Percentiles rank a stretch among this genome's conserved stretches.
Evolutionary conservation across 2,329 filamentous ascomycete genomes (phyloP).

Genomic region (Fusarium gaditjirri): DNA sequence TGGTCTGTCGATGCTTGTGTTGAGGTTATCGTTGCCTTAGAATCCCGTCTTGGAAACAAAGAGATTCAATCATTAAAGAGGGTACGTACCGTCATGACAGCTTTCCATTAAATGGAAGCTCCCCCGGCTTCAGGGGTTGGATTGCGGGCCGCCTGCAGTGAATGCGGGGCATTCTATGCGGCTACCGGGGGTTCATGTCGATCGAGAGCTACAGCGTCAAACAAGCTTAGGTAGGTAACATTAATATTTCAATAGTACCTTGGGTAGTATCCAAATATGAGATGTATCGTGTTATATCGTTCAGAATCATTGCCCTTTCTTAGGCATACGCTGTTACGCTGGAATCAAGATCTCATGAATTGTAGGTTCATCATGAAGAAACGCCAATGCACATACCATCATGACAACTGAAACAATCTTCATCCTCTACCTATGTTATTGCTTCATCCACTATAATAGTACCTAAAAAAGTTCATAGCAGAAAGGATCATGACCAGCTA

Average conservation of each 20-base stretch:
- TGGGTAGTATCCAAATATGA: too few species aligned
- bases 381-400: not conserved
- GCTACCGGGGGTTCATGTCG: slow-evolving; percentile 17
- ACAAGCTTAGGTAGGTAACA: not conserved
- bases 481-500: not conserved
- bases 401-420: not conserved
- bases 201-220: not conserved
- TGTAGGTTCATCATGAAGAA: not conserved
- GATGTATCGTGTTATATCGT: too few species aligned
- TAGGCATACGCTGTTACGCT: too few species aligned
- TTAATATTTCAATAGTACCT: not conserved
- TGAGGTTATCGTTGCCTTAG: slow-evolving; percentile 20
- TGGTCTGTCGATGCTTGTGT: slow-evolving; percentile 20
- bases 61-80: slow-evolving; percentile 6
- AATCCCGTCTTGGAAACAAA: not conserved
- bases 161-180: slow-evolving; percentile 34
- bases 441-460: slow-evolving; percentile 9
- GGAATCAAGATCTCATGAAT: not conserved
- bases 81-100: slow-evolving; percentile 43
- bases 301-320: too few species aligned
- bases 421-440: slow-evolving; percentile 6
- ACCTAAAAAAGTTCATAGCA: slow-evolving; percentile 5
- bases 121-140: slow-evolving; percentile 18
- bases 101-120: slow-evolving; percentile 22
- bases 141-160: slow-evolving; percentile 19